These are phyloP conservation scores for Sclerotiophoma versabilis DNA, from an alignment of 2,329 filamentous ascomycete genomes.

Conservation along the genomic window DNA sequence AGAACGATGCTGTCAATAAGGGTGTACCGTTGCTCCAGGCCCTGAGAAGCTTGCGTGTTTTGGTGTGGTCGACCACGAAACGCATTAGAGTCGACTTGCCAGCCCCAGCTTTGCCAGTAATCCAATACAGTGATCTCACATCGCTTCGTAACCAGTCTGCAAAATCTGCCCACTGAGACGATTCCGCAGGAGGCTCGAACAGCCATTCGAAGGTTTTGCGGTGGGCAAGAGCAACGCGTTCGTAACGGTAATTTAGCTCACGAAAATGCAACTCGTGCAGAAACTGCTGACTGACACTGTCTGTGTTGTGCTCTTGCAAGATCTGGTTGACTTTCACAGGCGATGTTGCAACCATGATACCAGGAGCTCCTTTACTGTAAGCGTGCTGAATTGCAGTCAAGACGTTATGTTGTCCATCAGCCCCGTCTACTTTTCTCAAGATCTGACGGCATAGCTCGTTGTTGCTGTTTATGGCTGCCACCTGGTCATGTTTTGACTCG, in stretches of 20 bases:
- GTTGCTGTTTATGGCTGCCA: too few species aligned
- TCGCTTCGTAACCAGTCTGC: conserved; percentile 9
- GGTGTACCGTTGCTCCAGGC: background rate
- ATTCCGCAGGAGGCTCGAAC: background rate
- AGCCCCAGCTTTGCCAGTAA: conserved; percentile 55
- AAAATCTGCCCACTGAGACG: conserved; percentile 16
- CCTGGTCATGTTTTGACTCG: too few species aligned
- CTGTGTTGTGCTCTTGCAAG: background rate
- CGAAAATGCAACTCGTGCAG: background rate
- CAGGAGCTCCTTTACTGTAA: background rate
- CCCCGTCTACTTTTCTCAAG: background rate
- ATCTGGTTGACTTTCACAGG: background rate
- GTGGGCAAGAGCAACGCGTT: conserved; percentile 12
- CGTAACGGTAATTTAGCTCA: conserved; percentile 10
- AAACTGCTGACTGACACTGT: background rate
- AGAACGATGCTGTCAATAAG: background rate
- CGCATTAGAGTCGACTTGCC: conserved; percentile 58
- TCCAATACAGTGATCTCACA: conserved; percentile 30
- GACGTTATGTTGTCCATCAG: background rate
- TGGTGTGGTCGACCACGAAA: conserved; percentile 13
- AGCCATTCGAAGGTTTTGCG: conserved; percentile 19
- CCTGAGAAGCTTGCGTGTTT: background rate
- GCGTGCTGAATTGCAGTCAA: background rate
- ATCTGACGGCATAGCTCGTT: background rate
- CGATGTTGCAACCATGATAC: background rate